Conservation (phyloP, 2,329 filamentous ascomycete species). For the Bipolaris sorokiniana region DNA sequence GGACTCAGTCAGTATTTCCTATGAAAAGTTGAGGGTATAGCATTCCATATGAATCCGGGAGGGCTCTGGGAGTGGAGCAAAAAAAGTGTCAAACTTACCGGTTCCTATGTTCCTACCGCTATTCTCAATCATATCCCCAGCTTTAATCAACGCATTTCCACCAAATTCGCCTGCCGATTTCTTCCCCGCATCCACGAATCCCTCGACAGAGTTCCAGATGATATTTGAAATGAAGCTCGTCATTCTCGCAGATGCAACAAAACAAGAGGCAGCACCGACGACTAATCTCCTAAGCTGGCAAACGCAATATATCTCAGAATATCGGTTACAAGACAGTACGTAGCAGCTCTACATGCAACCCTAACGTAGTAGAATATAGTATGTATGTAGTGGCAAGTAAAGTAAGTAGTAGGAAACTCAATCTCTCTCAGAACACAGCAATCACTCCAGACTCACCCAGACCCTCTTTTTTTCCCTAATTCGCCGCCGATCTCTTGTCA, state of each 20-base stretch:
- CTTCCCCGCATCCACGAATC: conserved; percentile 47
- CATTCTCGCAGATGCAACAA: conserved; percentile 20
- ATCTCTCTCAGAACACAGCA: too few relatives aligned
- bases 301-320: too few relatives aligned
- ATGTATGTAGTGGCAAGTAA: too few relatives aligned
- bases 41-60: neutral
- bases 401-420: too few relatives aligned
- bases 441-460: neutral
- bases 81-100: conserved; percentile 25
- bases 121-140: conserved; percentile 47
- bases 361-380: too few relatives aligned
- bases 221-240: conserved; percentile 47
- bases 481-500: neutral
- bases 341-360: too few relatives aligned
- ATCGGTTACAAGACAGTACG: too few relatives aligned
- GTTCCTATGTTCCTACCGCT: conserved; percentile 41
- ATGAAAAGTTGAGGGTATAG: neutral
- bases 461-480: neutral
- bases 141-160: conserved; percentile 47
- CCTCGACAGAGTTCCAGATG: conserved; percentile 47
- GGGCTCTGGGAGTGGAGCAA: too few relatives aligned
- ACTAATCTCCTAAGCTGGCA: neutral
- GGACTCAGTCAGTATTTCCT: neutral
- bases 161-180: conserved; percentile 47
- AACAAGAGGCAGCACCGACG: too few relatives aligned